Base-by-base conservation (phyloP, 2,329 filamentous ascomycete species). In the Talaromyces rugulosus region DNA sequence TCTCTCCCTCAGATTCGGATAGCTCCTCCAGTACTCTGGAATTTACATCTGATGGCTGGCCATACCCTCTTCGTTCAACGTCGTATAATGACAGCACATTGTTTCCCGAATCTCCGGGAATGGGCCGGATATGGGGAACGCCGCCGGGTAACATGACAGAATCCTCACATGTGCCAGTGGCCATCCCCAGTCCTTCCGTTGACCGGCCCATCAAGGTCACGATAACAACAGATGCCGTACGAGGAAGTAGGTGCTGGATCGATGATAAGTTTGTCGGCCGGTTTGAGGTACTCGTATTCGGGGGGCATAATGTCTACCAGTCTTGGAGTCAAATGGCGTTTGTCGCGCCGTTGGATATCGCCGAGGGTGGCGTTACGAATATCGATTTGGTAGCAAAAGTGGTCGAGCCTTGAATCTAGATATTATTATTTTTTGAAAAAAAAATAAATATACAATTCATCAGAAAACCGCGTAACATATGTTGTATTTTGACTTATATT, bases 241-340 rank as follows among this genome's bases (percentile, higher is more conserved):
- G 79, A 14, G 82, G 83, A 0, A 82, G 77, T 59, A 72, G 81
- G 1, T 81, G 80, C 0, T 85, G 81, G 80, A 64, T 83, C 0
- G 67, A 82, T 61, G 78, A 74, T 7, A 54, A 64, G 0, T 83
- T 84, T 54, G 74, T 65, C 0, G 83, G 83, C 0, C 69, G 83
- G 9, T 85, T 84, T 58, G 82, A 85, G 64, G 82, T 84, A 0
- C 83, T 82, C 62, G 78, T 85, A 0, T 85, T 77, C 65, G 82
- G 82, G 0, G 83, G 83, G 1, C 75, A 74, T 34, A 85, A 85
- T 61, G 78, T 74, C 7, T 62, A 78, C 55, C 81, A 83, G 54
- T 83, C 81, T 34, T 85, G 82, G 83, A 83, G 78, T 63, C 82
- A 83, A 68, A 85, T 85, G 82, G 82, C 82, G 1, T 79, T 85